Base-by-base conservation (phyloP, 805 yeast species). In the Wickerhamiella kurtzmanii region DNA sequence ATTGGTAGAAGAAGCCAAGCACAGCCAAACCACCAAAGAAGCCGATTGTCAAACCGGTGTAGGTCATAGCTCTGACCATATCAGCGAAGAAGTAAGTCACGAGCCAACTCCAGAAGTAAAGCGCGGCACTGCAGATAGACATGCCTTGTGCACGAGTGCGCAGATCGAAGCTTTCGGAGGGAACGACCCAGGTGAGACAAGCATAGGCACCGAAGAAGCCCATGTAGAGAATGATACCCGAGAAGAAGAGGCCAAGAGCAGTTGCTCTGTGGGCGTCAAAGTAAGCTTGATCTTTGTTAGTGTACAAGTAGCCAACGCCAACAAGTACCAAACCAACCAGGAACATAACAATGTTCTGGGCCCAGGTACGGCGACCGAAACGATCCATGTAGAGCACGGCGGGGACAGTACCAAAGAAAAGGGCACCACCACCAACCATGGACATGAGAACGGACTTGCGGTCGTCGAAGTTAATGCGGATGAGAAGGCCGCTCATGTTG, bases 21-120 rank as follows among this genome's bases (percentile, higher is more conserved):
- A 74, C 71, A 1, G 81, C 80, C 56, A 79, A 70, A 41, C 82
- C 82, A 44, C 82, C 83, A 56, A 75, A 79, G 69, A 79, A 79
- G 0, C 83, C 83, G 43, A 77, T 62, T 4, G 78, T 70, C 52
- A 79, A 67, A 22, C 85, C 83, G 11, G 80, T 75, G 56, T 72
- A 67, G 3, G 82, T 75, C 70, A 79, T 68, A 2, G 77, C 75
- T 1, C 58, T 55, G 53, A 72, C 66, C 83, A 79, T 78, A 21
- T 62, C 57, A 40, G 70, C 68, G 62, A 78, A 79, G 66, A 77
- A 77, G 64, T 75, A 79, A 17, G 83, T 79, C 51, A 77, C 78
- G 43, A 73, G 73, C 63, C 76, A 78, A 11, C 77, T 67, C 77
- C 81, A 77, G 53, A 78, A 64, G 66, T 76, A 78, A 46, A 79